phyloP scores from a whole-genome alignment of 1,139 yeast species.

The Yamadazyma friedrichii region DNA sequence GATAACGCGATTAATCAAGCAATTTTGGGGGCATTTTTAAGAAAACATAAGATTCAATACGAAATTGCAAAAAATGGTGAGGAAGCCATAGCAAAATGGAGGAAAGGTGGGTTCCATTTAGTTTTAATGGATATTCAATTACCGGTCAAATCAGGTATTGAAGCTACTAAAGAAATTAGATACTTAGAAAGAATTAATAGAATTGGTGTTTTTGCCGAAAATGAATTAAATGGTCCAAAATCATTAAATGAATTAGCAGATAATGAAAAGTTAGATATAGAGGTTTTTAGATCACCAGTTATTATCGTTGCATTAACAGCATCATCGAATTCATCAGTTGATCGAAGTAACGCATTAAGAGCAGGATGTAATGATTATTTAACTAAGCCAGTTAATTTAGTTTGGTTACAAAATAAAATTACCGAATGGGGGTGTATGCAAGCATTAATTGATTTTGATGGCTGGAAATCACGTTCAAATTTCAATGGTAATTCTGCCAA shows the following conservation, averaged over 20 bases:
- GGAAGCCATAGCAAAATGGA: slow-evolving; percentile 92
- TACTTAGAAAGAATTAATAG: slow-evolving; percentile 76
- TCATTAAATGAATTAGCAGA: slow-evolving; percentile 24
- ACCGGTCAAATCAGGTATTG: slow-evolving; percentile 91
- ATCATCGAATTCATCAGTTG: slow-evolving; percentile 75
- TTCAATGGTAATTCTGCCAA: slow-evolving; percentile 12
- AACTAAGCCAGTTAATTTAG: slow-evolving; percentile 94
- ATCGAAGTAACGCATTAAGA: slow-evolving; percentile 84
- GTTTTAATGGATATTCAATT: slow-evolving; percentile 94
- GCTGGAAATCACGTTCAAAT: slow-evolving; percentile 58
- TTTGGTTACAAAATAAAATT: slow-evolving; percentile 90
- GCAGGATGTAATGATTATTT: slow-evolving; percentile 97
- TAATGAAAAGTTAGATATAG: slow-evolving; percentile 52
- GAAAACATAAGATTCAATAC: slow-evolving; percentile 81
- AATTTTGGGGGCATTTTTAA: slow-evolving; percentile 86
- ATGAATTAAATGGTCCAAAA: slow-evolving; percentile 28
- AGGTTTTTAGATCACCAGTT: slow-evolving; percentile 79
- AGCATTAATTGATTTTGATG: slow-evolving; percentile 93
- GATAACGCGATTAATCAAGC: slow-evolving; percentile 94
- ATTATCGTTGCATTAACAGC: slow-evolving; percentile 97
- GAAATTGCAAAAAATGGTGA: slow-evolving; percentile 88
- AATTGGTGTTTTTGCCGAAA: slow-evolving; percentile 74
- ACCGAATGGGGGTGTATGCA: slow-evolving; percentile 99
- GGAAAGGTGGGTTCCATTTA: slow-evolving; percentile 86
- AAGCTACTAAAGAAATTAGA: slow-evolving; percentile 87